Percentiles rank a stretch among this genome's conserved stretches.
Evolutionary conservation across 1,139 yeast species (phyloP).

Genomic region (Schwanniomyces etchellsii): DNA sequence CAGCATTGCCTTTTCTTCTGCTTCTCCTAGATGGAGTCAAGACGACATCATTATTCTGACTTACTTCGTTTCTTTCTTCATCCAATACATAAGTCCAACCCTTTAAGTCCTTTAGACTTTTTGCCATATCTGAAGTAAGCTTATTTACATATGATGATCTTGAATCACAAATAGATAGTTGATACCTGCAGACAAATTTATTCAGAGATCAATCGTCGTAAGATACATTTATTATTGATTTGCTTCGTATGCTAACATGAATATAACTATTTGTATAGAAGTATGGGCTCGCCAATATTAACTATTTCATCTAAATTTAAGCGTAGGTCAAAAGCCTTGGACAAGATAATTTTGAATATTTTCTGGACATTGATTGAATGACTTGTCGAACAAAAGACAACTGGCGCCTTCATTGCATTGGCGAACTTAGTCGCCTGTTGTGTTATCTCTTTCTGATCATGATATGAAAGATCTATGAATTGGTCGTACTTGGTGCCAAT

Average conservation of each 20-base stretch:
- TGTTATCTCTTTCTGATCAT: slow-evolving; percentile 82
- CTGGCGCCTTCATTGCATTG: slow-evolving; percentile 84
- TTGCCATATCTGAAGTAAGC: slow-evolving; percentile 14
- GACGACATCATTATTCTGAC: not conserved
- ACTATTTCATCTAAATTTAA: slow-evolving; percentile 79
- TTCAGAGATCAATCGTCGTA: no score
- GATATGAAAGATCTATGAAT: slow-evolving; percentile 72
- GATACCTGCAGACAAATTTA: not conserved
- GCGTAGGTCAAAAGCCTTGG: slow-evolving; percentile 87
- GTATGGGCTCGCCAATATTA: slow-evolving; percentile 82
- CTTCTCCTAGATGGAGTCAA: slow-evolving; percentile 13
- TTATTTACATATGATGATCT: not conserved
- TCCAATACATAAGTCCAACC: slow-evolving; percentile 28
- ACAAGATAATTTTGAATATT: slow-evolving; percentile 84
- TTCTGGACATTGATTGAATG: slow-evolving; percentile 93
- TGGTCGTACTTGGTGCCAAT: slow-evolving; percentile 94
- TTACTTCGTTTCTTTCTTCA: slow-evolving; percentile 2
- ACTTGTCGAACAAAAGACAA: slow-evolving; percentile 87
- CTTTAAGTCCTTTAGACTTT: slow-evolving; percentile 16
- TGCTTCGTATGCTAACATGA: not conserved
- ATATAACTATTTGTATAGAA: slow-evolving; percentile 51
- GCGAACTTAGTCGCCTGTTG: slow-evolving; percentile 85
- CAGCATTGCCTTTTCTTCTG: slow-evolving; percentile 9
- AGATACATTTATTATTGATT: no score
- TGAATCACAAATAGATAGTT: not conserved